Evolutionary conservation across 2,329 filamentous ascomycete species (phyloP).

Genomic region (Arthrocladium fulminans): DNA sequence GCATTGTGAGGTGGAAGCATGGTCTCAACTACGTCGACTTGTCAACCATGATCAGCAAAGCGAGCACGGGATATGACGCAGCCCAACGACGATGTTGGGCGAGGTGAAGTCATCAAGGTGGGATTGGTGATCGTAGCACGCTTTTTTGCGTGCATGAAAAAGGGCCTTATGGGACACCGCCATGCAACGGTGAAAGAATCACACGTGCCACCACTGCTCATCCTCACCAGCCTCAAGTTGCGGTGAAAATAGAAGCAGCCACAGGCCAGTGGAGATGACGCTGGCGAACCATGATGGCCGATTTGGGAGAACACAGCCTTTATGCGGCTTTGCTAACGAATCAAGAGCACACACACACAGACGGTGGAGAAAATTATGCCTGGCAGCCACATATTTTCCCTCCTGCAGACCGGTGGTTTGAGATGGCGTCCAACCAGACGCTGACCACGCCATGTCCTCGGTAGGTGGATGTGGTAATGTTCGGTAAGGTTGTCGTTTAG

Average conservation of each 20-base stretch:
- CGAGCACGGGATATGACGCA: background rate
- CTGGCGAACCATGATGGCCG: background rate
- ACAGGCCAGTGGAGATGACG: background rate
- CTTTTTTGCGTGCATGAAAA: background rate
- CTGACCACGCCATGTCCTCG: background rate
- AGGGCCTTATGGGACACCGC: background rate
- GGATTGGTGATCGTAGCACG: background rate
- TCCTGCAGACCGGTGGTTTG: constrained; percentile 5
- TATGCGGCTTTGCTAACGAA: background rate
- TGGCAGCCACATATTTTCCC: background rate
- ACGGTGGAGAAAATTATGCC: background rate
- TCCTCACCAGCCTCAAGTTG: constrained; percentile 1
- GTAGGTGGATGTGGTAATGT: background rate
- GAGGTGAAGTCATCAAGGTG: constrained; percentile 1
- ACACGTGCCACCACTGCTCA: background rate
- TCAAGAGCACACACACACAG: background rate
- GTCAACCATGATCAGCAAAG: background rate
- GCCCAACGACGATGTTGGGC: too few relatives aligned
- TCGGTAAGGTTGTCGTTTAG: background rate
- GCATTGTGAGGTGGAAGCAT: too few relatives aligned
- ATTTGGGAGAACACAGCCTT: background rate
- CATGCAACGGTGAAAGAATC: constrained; percentile 1
- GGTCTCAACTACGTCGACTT: background rate
- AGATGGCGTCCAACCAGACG: background rate
- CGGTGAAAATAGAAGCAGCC: constrained; percentile 3